Evolutionary conservation across 257 asterid species (phyloP).

Genomic region (Nicotiana tabacum): DNA sequence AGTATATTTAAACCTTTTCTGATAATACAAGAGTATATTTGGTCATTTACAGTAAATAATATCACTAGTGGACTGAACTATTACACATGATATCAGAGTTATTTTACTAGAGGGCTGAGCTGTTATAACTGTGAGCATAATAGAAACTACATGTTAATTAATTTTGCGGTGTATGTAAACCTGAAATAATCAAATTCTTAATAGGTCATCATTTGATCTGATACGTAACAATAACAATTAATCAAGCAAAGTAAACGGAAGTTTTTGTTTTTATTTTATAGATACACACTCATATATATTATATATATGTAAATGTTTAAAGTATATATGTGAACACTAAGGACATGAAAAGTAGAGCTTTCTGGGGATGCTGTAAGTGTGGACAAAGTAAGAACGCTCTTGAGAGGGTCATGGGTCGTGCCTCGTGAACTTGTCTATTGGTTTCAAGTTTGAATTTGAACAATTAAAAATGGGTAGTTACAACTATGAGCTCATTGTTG

Average conservation of each 20-base stretch:
- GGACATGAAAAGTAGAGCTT: background rate
- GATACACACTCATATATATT: background rate
- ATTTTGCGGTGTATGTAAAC: no score
- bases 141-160: no score
- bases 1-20: no score
- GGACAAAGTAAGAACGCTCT: background rate
- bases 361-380: background rate
- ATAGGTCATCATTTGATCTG: background rate
- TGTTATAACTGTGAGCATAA: no score
- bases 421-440: conserved; percentile 11
- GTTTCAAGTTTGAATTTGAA: background rate
- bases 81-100: no score
- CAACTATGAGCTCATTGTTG: background rate
- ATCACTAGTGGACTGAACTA: no score
- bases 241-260: background rate
- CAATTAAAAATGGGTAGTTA: background rate
- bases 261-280: background rate
- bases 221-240: background rate
- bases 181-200: background rate
- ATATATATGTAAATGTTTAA: background rate
- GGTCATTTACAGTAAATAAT: no score
- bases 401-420: background rate
- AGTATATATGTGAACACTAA: background rate
- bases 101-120: no score
- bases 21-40: no score